Base-by-base conservation (phyloP, 2,329 filamentous ascomycete species). In the Emergomyces pasteurianus region DNA sequence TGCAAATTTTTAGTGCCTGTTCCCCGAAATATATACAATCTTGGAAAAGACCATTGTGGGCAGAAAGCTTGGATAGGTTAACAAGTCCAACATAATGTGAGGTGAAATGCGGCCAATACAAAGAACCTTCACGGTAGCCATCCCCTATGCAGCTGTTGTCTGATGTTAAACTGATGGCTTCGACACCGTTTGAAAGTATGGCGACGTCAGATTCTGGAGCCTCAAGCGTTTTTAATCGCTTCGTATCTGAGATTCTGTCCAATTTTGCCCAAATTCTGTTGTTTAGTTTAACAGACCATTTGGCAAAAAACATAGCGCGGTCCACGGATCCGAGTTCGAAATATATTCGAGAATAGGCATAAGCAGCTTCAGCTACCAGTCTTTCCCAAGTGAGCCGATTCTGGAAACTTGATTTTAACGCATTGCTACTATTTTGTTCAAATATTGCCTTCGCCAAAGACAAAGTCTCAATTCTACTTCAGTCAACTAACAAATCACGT, bases 1-100 rank as follows among this genome's bases (percentile, higher is more conserved):
- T 80, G 26, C 89, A 89, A 62, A 95, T 83, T 68, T 88, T 90
- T 59, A 87, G 79, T 0, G 91, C 91, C 67, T 94, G 88, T 66
- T 96, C 88, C 1, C 88, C 86, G 66, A 95, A 95, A 71, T 92
- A 94, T 0, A 92, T 77, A 1, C 92, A 92, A 71, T 97, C 92
- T 63, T 90, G 86, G 65, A 91, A 90, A 74, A 95, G 83, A 34
- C 94, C 94, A 64, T 94, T 83, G 65, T 95, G 87, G 0, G 88
- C 85, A 67, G 92, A 96, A 1, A 95, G 78, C 3, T 82, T 81
- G 0, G 90, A 90, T 2, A 96, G 81, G 61, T 91, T 86, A 62
- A 86, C 75, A 16, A 95, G 78, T 60, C 86, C 84, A 36, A 83
- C 81, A 67, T 91, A 86, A 23, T 96, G 80, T 0, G 87, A 85